These are phyloP conservation scores for Hypoxylon rubiginosum DNA, from an alignment of 2,329 filamentous ascomycete genomes.

Conservation along the genomic window DNA sequence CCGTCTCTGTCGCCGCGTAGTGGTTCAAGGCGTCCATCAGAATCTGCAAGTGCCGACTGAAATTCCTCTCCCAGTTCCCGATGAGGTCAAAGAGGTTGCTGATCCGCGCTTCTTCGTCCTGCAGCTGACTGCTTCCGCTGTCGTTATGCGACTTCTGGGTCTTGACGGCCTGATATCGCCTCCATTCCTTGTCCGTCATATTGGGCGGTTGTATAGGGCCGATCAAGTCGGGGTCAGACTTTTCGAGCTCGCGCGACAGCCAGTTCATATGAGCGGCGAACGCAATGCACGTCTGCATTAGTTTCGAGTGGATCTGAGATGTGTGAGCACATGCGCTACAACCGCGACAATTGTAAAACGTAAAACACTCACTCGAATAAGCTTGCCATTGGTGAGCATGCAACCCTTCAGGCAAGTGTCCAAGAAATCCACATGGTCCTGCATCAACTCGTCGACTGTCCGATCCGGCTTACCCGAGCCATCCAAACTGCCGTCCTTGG, in stretches of 20 bases:
- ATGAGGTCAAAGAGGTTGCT: slow-evolving; percentile 88
- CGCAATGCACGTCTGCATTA: slow-evolving; percentile 95
- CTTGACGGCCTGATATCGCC: slow-evolving; percentile 66
- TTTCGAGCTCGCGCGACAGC: slow-evolving; percentile 85
- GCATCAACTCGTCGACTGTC: slow-evolving; percentile 98
- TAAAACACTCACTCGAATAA: slow-evolving; percentile 77
- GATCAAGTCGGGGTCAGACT: slow-evolving; percentile 83
- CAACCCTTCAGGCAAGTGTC: slow-evolving; percentile 99
- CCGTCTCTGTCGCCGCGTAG: slow-evolving; percentile 96
- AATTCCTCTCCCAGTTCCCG: slow-evolving; percentile 92
- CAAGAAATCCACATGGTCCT: slow-evolving; percentile 97
- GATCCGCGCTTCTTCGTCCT: slow-evolving; percentile 66
- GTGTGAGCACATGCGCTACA: slow-evolving; percentile 40
- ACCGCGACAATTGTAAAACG: slow-evolving; percentile 19
- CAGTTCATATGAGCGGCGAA: slow-evolving; percentile 92
- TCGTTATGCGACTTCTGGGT: slow-evolving; percentile 55
- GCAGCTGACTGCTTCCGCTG: slow-evolving; percentile 55
- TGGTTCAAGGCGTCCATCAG: slow-evolving; percentile 95
- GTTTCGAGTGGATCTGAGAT: slow-evolving; percentile 90
- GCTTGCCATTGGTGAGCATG: slow-evolving; percentile 97
- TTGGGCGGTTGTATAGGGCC: slow-evolving; percentile 67
- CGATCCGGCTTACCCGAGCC: slow-evolving; percentile 61
- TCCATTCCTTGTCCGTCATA: slow-evolving; percentile 74
- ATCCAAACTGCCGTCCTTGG: slow-evolving; percentile 63
- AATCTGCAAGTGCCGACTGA: slow-evolving; percentile 91